Base-by-base conservation (phyloP, 2,329 filamentous ascomycete genomes). In the Hymenoscyphus scutula region DNA sequence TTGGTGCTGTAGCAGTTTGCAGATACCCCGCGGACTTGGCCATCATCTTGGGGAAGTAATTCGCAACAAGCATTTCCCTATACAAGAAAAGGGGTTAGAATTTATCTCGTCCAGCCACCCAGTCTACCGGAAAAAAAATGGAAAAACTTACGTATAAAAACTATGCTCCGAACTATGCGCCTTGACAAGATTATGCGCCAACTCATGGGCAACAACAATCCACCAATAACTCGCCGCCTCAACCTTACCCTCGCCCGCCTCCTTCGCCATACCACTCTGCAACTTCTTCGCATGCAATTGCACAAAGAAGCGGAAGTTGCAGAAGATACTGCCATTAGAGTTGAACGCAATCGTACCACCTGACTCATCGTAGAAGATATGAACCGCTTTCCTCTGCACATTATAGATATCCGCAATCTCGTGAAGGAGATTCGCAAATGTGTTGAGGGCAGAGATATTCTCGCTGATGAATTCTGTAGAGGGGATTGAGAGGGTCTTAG, bases 321-420 rank as follows among this genome's bases (percentile, higher is more conserved):
- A 97, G 79, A 98, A 99, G 32, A 99, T 84, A 70, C 89, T 91
- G 41, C 94, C 93, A 45, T 83, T 85, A 8, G 85, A 84, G 74
- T 99, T 99, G 81, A 99, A 99, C 0, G 94, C 95, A 66, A 99
- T 97, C 0, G 92, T 93, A 61, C 84, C 85, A 4, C 92, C 90
- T 2, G 79, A 77, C 48, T 89, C 85, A 70, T 97, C 93, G 70
- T 92, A 92, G 78, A 94, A 98, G 58, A 98, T 89, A 74, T 96
- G 94, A 62, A 98, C 75, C 2, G 87, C 86, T 34, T 83, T 80
- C 0, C 84, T 80, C 1, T 85, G 80, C 27, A 98, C 81, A 1
- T 84, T 82, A 75, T 97, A 98, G 11, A 96, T 82, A 38, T 79
- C 80, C 2, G 85, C 88, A 11, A 92, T 81, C 15, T 93, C 89